These are phyloP conservation scores for Hygrocybe coccinea DNA, from an alignment of 768 basidiomycete genomes.

Conservation along the genomic window DNA sequence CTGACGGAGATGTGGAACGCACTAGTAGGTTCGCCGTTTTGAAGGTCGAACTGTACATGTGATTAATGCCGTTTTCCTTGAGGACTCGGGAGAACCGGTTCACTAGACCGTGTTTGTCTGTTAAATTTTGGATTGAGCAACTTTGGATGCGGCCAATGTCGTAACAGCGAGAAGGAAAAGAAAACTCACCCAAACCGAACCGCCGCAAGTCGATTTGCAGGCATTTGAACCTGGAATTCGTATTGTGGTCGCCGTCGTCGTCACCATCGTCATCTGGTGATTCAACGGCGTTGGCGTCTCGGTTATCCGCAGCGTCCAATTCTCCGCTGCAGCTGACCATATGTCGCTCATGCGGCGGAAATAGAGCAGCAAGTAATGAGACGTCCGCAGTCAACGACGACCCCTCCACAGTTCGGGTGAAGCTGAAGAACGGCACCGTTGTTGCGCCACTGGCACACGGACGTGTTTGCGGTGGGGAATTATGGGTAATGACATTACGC, in stretches of 20 bases:
- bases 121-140: not conserved
- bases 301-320: constrained; percentile 52
- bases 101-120: constrained; percentile 76
- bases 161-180: not conserved
- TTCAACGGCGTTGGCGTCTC: constrained; percentile 25
- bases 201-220: constrained; percentile 70
- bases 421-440: constrained; percentile 71
- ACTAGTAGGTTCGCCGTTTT: constrained; percentile 79
- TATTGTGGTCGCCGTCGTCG: constrained; percentile 26
- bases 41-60: constrained; percentile 82
- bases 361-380: constrained; percentile 59
- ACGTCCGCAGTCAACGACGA: constrained; percentile 74
- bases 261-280: constrained; percentile 39
- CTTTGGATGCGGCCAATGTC: not conserved
- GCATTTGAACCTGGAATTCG: constrained; percentile 51
- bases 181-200: constrained; percentile 56
- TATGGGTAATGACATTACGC: not conserved
- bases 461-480: constrained; percentile 9
- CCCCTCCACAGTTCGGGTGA: constrained; percentile 72
- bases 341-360: constrained; percentile 65
- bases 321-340: constrained; percentile 72
- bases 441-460: constrained; percentile 11
- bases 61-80: constrained; percentile 69
- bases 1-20: constrained; percentile 13
- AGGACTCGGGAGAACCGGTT: constrained; percentile 71